Evolutionary conservation across 495 filamentous ascomycete species (phyloP).

Genomic region (Aspergillus taichungensis): DNA sequence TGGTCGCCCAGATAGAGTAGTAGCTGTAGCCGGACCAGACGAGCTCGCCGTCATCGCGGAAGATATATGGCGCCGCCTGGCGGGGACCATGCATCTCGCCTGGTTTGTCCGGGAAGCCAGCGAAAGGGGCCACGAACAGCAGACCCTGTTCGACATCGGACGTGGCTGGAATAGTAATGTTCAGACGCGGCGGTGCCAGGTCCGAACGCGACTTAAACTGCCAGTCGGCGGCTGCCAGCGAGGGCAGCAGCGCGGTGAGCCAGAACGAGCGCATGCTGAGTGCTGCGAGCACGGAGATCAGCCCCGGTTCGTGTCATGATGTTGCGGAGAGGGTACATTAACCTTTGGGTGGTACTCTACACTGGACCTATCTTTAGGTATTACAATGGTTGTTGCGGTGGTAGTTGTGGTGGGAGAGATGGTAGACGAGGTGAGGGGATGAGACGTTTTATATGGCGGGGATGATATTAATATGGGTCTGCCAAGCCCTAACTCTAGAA

Average conservation of each 20-base stretch:
- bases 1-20: slow-evolving; percentile 46
- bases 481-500: too few species aligned
- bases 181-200: slow-evolving; percentile 45
- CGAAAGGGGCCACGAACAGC: slow-evolving; percentile 47
- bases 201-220: slow-evolving; percentile 47
- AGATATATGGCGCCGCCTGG: slow-evolving; percentile 48
- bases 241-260: slow-evolving; percentile 16
- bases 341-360: slow-evolving; percentile 41
- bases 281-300: slow-evolving; percentile 29
- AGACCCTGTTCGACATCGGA: slow-evolving; percentile 41
- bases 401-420: neutral
- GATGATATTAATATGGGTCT: too few species aligned
- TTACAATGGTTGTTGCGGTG: neutral
- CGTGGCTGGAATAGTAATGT: slow-evolving; percentile 47
- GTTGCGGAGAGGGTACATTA: slow-evolving; percentile 45
- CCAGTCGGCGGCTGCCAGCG: slow-evolving; percentile 39
- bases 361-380: slow-evolving; percentile 14
- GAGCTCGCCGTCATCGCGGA: slow-evolving; percentile 44
- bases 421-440: neutral
- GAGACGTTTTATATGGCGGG: neutral
- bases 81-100: slow-evolving; percentile 39
- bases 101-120: slow-evolving; percentile 34
- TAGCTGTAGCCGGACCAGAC: slow-evolving; percentile 49
- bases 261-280: slow-evolving; percentile 7
- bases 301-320: slow-evolving; percentile 25